These are phyloP conservation scores for Fraxinus cuspidata DNA, from an alignment of 257 asterid genomes.

Conservation along the genomic window DNA sequence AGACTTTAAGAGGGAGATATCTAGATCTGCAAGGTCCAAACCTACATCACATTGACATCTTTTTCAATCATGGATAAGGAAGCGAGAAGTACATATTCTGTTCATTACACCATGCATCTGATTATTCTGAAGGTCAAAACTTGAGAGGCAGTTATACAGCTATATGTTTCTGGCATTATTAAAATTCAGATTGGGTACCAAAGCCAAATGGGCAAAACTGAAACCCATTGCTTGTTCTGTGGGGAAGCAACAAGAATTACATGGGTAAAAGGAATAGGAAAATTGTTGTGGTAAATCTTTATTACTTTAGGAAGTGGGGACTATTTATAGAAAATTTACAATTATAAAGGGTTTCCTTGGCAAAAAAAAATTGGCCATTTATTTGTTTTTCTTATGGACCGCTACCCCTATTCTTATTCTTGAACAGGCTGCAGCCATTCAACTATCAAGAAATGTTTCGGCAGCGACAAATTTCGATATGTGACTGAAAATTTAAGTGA, in stretches of 20 bases:
- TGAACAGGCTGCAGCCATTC: neutral
- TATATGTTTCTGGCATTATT: neutral
- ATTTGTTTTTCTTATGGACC: neutral
- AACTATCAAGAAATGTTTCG: neutral
- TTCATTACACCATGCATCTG: neutral
- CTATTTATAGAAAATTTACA: neutral
- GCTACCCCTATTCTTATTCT: neutral
- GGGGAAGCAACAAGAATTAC: neutral
- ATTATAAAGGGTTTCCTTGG: neutral
- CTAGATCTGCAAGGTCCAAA: neutral
- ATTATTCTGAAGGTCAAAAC: neutral
- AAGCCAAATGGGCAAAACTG: neutral
- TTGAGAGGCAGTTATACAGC: neutral
- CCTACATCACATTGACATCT: neutral
- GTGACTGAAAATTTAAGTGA: neutral
- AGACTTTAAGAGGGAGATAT: neutral
- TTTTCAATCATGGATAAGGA: neutral
- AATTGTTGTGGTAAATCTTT: neutral
- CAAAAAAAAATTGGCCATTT: neutral
- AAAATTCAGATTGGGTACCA: neutral
- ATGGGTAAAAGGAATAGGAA: neutral
- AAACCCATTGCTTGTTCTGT: neutral
- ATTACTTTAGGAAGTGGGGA: neutral
- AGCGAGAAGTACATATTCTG: neutral
- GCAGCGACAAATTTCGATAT: neutral